Evolutionary conservation across 768 basidiomycete species (phyloP), one percentile per base, ranked within the genome.

Genomic region (Dioszegia crocea): DNA sequence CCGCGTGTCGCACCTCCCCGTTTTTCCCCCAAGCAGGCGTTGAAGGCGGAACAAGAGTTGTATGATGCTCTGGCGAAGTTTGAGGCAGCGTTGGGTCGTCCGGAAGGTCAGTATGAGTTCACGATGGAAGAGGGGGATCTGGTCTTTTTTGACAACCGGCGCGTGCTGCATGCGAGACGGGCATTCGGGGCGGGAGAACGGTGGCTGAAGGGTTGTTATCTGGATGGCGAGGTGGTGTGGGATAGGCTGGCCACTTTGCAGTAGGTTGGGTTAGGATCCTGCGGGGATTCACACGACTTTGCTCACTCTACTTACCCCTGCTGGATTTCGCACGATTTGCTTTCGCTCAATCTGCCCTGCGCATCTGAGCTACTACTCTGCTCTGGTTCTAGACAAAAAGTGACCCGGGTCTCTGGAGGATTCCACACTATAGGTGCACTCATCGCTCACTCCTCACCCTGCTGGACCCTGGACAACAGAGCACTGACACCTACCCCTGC

Each of bases 101-200:
- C 81, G 0, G 66, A 65, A 11, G 82, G 81, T 24, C 80, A 80
- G 40, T 87, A 82, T 59, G 75, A 83, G 63, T 86, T 89, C 76
- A 84, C 83, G 46, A 78, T 97, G 43, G 74, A 78, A 29, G 89
- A 92, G 76, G 90, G 91, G 29, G 90, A 94, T 61, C 86, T 86
- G 4, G 91, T 88, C 19, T 50, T 94, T 10, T 99, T 99, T 65
- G 93, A 97, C 71, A 99, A 98, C 68, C 81, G 92, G 24, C 80
- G 94, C 16, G 84, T 94, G 3, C 75, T 97, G 60, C 94, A 99
- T 75, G 91, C 88, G 0, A 80, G 94, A 23, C 88, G 86, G 0
- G 86, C 85, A 12, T 98, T 97, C 70, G 74, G 66, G 17, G 80
- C 82, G 26, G 83, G 82, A 31, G 83, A 83, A 56, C 77, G 93